Percentiles rank a stretch among this genome's conserved stretches.
Evolutionary conservation across 805 yeast species (phyloP).

Genomic region (Wickerhamiella brachini): DNA sequence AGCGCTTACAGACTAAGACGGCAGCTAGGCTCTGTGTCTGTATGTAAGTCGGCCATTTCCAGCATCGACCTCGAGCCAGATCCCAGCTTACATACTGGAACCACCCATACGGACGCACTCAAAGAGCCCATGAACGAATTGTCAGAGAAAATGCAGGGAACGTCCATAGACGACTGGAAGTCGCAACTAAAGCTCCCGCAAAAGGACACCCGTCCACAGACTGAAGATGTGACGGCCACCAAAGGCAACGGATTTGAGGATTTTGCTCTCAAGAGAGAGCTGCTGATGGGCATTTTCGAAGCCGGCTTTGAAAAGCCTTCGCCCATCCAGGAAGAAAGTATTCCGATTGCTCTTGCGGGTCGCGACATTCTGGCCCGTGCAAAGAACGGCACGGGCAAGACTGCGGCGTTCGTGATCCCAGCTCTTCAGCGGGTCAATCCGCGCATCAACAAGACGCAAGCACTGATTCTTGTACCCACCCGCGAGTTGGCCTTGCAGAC

Average conservation of each 20-base stretch:
- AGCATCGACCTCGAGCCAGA: no score
- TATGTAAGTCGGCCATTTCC: no score
- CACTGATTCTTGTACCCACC: slow-evolving; percentile 88
- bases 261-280: slow-evolving; percentile 78
- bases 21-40: no score
- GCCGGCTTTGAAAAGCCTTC: slow-evolving; percentile 98
- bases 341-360: slow-evolving; percentile 90
- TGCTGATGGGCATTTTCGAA: slow-evolving; percentile 95
- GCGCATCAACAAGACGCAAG: slow-evolving; percentile 71
- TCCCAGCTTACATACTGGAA: no score
- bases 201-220: slow-evolving; percentile 88
- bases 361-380: slow-evolving; percentile 96
- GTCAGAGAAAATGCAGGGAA: neutral
- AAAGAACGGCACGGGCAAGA: slow-evolving; percentile 96
- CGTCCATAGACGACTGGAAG: slow-evolving; percentile 45
- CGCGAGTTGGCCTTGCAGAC: slow-evolving; percentile 97
- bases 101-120: neutral
- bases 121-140: neutral
- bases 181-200: slow-evolving; percentile 55
- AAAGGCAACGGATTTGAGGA: slow-evolving; percentile 88
- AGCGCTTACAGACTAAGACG: no score
- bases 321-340: slow-evolving; percentile 94
- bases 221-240: slow-evolving; percentile 87
- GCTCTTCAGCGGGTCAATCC: slow-evolving; percentile 81
- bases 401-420: slow-evolving; percentile 95